A percentile compares a stretch with the other conserved stretches of the same genome.
These are phyloP conservation scores for Trametes hirsuta DNA, from an alignment of 1,284 basidiomycete genomes.

Conservation along the genomic window DNA sequence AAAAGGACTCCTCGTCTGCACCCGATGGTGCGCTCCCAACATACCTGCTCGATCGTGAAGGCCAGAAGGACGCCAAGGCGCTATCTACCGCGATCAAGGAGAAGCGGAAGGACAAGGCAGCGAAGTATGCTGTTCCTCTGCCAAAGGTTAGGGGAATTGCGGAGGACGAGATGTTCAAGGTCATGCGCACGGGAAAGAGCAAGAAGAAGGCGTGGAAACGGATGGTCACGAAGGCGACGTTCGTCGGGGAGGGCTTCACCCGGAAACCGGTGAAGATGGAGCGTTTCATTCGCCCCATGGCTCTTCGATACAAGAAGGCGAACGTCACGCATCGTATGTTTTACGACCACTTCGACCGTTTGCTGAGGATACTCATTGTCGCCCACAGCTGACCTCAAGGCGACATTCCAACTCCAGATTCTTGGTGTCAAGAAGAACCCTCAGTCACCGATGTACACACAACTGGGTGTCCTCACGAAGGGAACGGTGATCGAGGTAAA, in stretches of 20 bases:
- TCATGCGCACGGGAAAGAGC: slow-evolving; percentile 97
- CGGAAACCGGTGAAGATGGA: slow-evolving; percentile 99
- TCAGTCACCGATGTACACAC: slow-evolving; percentile 96
- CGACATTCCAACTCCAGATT: slow-evolving; percentile 98
- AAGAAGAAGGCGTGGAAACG: slow-evolving; percentile 99
- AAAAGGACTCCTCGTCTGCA: slow-evolving; percentile 80
- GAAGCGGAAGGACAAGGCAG: slow-evolving; percentile 98
- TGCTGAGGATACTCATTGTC: slow-evolving; percentile 10
- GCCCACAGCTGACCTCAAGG: slow-evolving; percentile 87
- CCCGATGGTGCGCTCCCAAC: slow-evolving; percentile 92
- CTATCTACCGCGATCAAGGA: slow-evolving; percentile 98
- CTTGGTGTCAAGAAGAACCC: slow-evolving; percentile 99
- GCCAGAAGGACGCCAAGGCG: slow-evolving; percentile 97
- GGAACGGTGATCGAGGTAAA: slow-evolving; percentile 99
- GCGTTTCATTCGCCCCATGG: slow-evolving; percentile 97
- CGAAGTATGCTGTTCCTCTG: slow-evolving; percentile 95
- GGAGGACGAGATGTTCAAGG: slow-evolving; percentile 99
- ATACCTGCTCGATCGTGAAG: slow-evolving; percentile 96
- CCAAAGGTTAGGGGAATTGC: slow-evolving; percentile 98
- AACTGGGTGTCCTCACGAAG: slow-evolving; percentile 96
- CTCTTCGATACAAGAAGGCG: slow-evolving; percentile 95
- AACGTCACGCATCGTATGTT: slow-evolving; percentile 97
- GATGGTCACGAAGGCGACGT: slow-evolving; percentile 99
- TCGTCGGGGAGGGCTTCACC: slow-evolving; percentile 98
- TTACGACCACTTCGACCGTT: background rate